A percentile compares a stretch with the other conserved stretches of the same genome.
These are phyloP conservation scores for Solanum chiquidenum DNA, from an alignment of 257 asterid species.

Conservation along the genomic window DNA sequence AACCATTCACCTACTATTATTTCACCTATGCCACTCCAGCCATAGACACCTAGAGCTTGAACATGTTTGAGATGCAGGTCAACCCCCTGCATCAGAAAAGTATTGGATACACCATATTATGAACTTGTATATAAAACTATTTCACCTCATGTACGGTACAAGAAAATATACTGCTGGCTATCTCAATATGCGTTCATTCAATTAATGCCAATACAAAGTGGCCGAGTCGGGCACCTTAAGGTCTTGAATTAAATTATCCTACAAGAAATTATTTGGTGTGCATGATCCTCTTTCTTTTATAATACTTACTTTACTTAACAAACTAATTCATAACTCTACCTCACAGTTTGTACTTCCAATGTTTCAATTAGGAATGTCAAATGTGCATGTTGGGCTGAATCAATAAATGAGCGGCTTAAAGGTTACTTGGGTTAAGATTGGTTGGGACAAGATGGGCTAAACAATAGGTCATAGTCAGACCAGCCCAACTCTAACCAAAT, in stretches of 20 bases:
- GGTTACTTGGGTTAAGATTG: neutral
- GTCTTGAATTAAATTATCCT: neutral
- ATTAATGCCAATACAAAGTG: neutral
- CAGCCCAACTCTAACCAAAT: neutral
- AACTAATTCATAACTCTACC: neutral
- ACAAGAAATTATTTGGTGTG: neutral
- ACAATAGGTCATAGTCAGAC: neutral
- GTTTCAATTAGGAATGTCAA: neutral
- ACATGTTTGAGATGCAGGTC: constrained; percentile 88
- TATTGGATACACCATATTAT: constrained; percentile 5
- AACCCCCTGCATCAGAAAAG: constrained; percentile 55
- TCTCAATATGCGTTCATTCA: neutral
- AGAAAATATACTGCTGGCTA: neutral
- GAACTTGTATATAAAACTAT: neutral
- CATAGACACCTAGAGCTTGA: constrained; percentile 79
- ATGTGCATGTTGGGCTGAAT: neutral
- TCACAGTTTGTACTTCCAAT: neutral
- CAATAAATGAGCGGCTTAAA: neutral
- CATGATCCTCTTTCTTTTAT: neutral
- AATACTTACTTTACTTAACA: neutral
- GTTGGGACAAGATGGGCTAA: neutral
- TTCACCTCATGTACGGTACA: neutral
- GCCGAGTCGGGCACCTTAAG: neutral
- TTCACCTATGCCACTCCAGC: constrained; percentile 79
- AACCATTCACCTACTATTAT: constrained; percentile 87